Evolutionary conservation across 345 rosid genomes (phyloP).

Genomic region (Citrus medica): DNA sequence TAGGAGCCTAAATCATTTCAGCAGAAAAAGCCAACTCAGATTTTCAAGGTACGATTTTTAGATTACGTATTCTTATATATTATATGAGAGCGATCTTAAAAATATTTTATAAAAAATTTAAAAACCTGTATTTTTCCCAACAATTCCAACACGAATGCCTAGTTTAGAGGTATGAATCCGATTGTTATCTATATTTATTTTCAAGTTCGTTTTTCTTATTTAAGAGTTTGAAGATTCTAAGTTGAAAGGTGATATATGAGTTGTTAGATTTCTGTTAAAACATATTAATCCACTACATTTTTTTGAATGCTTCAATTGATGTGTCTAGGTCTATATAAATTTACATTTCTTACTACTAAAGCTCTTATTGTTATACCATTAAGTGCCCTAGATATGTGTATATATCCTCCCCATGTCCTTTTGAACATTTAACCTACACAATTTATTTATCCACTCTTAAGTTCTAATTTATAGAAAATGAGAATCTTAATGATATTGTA

Average conservation of each 20-base stretch:
- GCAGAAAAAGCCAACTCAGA: too few relatives aligned
- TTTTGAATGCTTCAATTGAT: neutral
- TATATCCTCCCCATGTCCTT: neutral
- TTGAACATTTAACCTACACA: too few relatives aligned
- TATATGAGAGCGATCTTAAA: too few relatives aligned
- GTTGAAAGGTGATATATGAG: neutral
- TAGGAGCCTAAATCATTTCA: too few relatives aligned
- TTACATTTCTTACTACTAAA: neutral
- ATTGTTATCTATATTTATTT: neutral
- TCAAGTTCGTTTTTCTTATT: neutral
- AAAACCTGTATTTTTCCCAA: too few relatives aligned
- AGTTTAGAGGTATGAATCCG: slow-evolving; percentile 21
- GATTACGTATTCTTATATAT: too few relatives aligned
- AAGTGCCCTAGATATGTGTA: too few relatives aligned
- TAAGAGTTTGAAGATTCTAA: neutral
- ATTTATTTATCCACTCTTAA: too few relatives aligned
- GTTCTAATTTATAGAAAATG: too few relatives aligned
- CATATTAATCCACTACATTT: neutral
- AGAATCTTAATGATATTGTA: too few relatives aligned
- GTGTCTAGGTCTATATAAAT: neutral
- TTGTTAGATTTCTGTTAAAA: neutral
- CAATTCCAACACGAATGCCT: slow-evolving; percentile 6
- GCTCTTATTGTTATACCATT: neutral
- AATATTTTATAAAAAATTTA: too few relatives aligned
- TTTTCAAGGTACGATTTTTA: too few relatives aligned